Percentiles rank a stretch among this genome's conserved stretches.
Conservation (phyloP, 83 land plant genomes). For the Picea abies region DNA sequence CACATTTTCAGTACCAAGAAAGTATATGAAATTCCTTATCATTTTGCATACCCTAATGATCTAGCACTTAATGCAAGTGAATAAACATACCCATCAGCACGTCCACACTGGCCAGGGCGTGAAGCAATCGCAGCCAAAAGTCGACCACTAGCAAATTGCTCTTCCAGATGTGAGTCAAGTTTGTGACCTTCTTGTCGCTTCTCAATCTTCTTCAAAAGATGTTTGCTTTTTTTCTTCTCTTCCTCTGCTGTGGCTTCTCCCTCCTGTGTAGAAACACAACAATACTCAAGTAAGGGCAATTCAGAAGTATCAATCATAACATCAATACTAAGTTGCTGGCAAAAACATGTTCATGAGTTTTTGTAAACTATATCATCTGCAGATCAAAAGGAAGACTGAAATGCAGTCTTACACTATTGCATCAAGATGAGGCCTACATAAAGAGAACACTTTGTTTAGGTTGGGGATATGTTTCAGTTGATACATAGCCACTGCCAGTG, state of each 20-base stretch:
- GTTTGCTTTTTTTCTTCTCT: slow-evolving; percentile 59
- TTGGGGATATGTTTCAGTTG: no score
- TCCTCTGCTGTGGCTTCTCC: slow-evolving; percentile 42
- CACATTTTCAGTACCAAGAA: background rate
- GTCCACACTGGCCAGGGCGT: slow-evolving; percentile 62
- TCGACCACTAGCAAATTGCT: slow-evolving; percentile 48
- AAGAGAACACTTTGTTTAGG: no score
- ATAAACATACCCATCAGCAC: slow-evolving; percentile 41
- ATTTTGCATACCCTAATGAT: no score
- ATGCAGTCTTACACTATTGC: background rate
- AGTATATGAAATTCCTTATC: background rate
- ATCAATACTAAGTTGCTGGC: no score
- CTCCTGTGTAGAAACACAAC: background rate
- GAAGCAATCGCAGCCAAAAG: slow-evolving; percentile 51
- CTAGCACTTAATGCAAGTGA: background rate
- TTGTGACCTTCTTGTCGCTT: slow-evolving; percentile 63
- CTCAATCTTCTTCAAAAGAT: slow-evolving; percentile 53
- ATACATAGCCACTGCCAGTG: no score
- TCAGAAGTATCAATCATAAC: no score
- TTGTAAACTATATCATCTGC: no score
- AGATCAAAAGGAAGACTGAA: background rate
- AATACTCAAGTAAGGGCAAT: no score
- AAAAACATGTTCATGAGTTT: no score
- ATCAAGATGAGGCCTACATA: background rate
- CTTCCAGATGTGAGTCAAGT: slow-evolving; percentile 70